phyloP scores from a whole-genome alignment of 257 asterid species.

The Solanum bulbocastanum region DNA sequence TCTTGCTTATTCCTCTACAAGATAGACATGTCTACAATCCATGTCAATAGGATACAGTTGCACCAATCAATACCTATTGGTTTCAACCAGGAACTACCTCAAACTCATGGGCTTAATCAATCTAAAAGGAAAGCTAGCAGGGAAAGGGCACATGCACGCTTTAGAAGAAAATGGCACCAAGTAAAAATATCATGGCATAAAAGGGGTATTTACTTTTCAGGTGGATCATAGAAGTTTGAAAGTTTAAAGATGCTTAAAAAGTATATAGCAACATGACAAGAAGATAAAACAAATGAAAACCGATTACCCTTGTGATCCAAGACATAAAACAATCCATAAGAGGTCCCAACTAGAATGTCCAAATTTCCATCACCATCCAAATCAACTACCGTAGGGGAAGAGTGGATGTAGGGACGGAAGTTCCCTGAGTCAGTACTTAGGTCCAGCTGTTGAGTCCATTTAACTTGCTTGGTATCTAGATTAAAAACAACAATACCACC shows the following conservation, averaged over 20 bases:
- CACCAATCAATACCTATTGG: background rate
- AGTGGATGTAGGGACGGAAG: constrained; percentile 89
- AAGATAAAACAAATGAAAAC: background rate
- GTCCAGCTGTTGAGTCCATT: constrained; percentile 83
- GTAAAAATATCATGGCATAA: background rate
- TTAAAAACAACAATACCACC: constrained; percentile 95
- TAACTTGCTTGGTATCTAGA: constrained; percentile 92
- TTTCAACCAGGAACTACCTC: background rate
- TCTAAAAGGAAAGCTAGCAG: background rate
- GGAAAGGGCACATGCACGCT: background rate
- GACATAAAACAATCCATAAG: constrained; percentile 91
- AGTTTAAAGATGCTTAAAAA: background rate
- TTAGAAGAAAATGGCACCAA: background rate
- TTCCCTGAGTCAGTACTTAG: constrained; percentile 68
- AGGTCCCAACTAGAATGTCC: constrained; percentile 96
- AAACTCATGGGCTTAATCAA: background rate
- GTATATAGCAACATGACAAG: background rate
- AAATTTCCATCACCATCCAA: constrained; percentile 97
- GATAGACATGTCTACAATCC: background rate
- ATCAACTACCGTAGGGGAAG: constrained; percentile 96
- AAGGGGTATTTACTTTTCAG: background rate
- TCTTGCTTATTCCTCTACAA: background rate
- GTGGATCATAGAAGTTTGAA: background rate
- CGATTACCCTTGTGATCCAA: constrained; percentile 91
- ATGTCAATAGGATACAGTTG: background rate